Percentiles rank a stretch among this genome's conserved stretches.
Conservation (phyloP, 306 rosid species). For the Medicago ruthenica region DNA sequence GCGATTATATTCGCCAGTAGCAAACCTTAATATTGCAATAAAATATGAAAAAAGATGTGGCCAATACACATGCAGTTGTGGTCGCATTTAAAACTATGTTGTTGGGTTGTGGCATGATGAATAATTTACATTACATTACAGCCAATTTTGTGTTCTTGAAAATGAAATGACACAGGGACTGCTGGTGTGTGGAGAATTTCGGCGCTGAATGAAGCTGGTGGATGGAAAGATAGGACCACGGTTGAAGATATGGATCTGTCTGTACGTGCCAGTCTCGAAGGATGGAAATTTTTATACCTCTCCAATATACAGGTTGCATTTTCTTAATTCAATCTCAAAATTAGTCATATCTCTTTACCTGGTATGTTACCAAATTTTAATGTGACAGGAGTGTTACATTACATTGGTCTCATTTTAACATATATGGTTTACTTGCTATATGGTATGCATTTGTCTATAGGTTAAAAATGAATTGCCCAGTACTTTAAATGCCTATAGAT, state of each 20-base stretch:
- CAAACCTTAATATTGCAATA: no score
- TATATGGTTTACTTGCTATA: background rate
- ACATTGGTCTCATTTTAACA: background rate
- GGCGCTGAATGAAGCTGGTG: slow-evolving; percentile 86
- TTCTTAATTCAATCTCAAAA: background rate
- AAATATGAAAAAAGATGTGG: no score
- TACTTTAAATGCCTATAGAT: slow-evolving; percentile 86
- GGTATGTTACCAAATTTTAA: background rate
- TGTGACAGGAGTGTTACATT: background rate
- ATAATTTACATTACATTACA: no score
- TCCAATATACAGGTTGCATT: slow-evolving; percentile 52
- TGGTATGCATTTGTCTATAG: slow-evolving; percentile 36
- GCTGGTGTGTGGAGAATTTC: slow-evolving; percentile 96
- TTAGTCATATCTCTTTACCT: background rate
- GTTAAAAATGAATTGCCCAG: slow-evolving; percentile 90
- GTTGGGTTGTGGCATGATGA: no score
- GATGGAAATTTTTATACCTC: slow-evolving; percentile 86
- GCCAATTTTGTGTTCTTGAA: no score
- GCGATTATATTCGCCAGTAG: background rate
- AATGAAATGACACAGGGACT: slow-evolving; percentile 57
- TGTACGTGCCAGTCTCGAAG: slow-evolving; percentile 87
- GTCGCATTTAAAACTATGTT: no score
- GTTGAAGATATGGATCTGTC: slow-evolving; percentile 77
- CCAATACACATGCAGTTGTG: no score
- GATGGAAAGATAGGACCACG: slow-evolving; percentile 91